Conservation (phyloP, 78 protist genomes). For the Dictyostelium intermedium region DNA sequence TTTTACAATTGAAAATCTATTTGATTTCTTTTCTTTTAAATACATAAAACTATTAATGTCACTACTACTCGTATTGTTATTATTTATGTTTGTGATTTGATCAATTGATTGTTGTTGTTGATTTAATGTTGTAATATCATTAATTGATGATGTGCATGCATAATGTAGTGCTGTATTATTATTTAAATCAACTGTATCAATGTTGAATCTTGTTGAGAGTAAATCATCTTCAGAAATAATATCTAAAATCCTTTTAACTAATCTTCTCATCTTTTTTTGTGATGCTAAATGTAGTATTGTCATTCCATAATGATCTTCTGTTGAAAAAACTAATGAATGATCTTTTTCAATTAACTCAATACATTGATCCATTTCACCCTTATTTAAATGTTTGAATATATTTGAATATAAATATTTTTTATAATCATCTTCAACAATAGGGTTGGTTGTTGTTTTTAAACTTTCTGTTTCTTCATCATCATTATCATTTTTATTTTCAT, state of each 20-base stretch:
- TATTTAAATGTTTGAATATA: constrained; percentile 6
- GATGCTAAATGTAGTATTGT: constrained; percentile 49
- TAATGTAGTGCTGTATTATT: constrained; percentile 58
- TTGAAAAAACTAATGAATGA: constrained; percentile 16
- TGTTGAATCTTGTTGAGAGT: neutral
- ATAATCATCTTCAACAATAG: neutral
- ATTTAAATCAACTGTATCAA: constrained; percentile 33
- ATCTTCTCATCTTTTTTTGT: neutral
- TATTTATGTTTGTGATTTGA: neutral
- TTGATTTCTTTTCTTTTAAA: constrained; percentile 35
- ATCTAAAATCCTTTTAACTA: constrained; percentile 22
- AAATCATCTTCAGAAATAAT: constrained; percentile 1
- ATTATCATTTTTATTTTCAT: neutral
- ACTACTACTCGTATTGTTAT: no score
- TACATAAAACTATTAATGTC: constrained; percentile 15
- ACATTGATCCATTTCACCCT: constrained; percentile 4
- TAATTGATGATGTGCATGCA: constrained; percentile 32
- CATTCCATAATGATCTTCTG: constrained; percentile 63
- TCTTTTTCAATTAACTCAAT: constrained; percentile 12
- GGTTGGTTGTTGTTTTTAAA: neutral
- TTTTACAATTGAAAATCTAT: neutral
- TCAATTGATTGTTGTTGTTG: neutral
- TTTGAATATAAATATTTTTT: neutral
- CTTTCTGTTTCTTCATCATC: neutral
- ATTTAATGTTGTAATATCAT: neutral